Conservation (phyloP, 2,329 filamentous ascomycete genomes). For the Ciborinia camelliae region DNA sequence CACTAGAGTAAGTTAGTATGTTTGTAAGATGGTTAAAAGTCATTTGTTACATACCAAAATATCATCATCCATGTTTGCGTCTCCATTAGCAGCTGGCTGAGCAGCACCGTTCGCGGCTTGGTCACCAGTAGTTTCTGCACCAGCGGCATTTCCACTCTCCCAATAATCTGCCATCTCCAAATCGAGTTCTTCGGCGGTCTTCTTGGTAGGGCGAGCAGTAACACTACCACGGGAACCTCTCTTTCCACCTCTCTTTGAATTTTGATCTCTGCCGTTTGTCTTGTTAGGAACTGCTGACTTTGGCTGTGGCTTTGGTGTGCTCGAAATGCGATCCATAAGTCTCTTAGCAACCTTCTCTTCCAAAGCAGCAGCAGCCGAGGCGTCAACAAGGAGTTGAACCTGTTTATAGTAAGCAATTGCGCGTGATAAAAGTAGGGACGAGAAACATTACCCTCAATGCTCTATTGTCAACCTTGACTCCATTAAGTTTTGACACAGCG, state of each 20-base stretch:
- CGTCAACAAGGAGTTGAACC: constrained; percentile 89
- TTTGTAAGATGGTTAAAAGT: no score
- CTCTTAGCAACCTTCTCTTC: constrained; percentile 54
- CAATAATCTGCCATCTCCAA: constrained; percentile 99
- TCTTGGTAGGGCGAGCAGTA: constrained; percentile 67
- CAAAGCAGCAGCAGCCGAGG: constrained; percentile 65
- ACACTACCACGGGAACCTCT: constrained; percentile 46
- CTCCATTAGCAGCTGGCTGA: constrained; percentile 41
- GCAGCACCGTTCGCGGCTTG: constrained; percentile 47
- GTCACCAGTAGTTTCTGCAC: constrained; percentile 47
- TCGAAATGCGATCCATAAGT: constrained; percentile 73
- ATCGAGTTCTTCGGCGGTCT: constrained; percentile 93
- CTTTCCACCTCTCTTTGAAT: constrained; percentile 37
- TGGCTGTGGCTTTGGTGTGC: constrained; percentile 67
- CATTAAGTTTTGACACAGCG: constrained; percentile 80
- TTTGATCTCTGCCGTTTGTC: constrained; percentile 57
- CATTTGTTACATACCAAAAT: constrained; percentile 40
- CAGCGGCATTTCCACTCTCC: constrained; percentile 45
- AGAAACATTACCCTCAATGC: constrained; percentile 87
- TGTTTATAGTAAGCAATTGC: constrained; percentile 39
- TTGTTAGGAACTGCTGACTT: constrained; percentile 79
- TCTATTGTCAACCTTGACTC: constrained; percentile 81
- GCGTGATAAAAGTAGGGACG: constrained; percentile 27
- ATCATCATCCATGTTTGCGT: constrained; percentile 65
- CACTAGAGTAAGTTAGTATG: not conserved